These are phyloP conservation scores for Debaryomyces robertsiae DNA, from an alignment of 1,139 yeast species.

Conservation along the genomic window DNA sequence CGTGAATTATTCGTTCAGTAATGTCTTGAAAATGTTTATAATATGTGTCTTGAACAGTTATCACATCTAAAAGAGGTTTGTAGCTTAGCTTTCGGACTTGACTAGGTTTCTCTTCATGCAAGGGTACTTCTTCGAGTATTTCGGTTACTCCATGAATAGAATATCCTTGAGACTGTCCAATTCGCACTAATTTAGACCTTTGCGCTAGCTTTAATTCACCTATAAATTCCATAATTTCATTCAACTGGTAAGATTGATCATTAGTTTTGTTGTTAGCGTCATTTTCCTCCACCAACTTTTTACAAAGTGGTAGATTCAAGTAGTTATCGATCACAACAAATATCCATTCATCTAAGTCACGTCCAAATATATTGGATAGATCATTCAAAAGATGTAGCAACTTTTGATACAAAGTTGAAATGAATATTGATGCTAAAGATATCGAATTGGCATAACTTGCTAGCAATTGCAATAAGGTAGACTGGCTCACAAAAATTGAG, in stretches of 20 bases:
- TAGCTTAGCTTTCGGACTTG: constrained; percentile 14
- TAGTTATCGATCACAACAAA: constrained; percentile 34
- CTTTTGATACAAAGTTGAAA: constrained; percentile 37
- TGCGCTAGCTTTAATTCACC: constrained; percentile 52
- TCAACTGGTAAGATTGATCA: constrained; percentile 20
- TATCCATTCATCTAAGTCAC: constrained; percentile 30
- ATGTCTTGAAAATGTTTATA: constrained; percentile 32
- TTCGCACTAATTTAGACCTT: constrained; percentile 41
- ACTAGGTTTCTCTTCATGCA: constrained; percentile 16
- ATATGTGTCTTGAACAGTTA: constrained; percentile 23
- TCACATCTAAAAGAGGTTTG: constrained; percentile 18
- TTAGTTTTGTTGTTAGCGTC: constrained; percentile 15
- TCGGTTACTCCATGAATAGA: constrained; percentile 29
- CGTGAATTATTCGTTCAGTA: constrained; percentile 47
- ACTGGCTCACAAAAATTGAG: constrained; percentile 32
- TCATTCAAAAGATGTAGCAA: constrained; percentile 43
- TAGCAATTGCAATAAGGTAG: constrained; percentile 30
- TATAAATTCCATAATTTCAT: constrained; percentile 41
- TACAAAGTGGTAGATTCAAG: constrained; percentile 31
- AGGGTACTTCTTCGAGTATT: constrained; percentile 27
- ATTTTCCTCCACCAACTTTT: constrained; percentile 22
- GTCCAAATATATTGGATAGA: constrained; percentile 25
- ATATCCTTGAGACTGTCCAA: constrained; percentile 39
- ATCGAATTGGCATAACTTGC: constrained; percentile 30
- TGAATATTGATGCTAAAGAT: constrained; percentile 36